Conservation (phyloP, 2,329 filamentous ascomycete species). For the Blastomyces gilchristii region DNA sequence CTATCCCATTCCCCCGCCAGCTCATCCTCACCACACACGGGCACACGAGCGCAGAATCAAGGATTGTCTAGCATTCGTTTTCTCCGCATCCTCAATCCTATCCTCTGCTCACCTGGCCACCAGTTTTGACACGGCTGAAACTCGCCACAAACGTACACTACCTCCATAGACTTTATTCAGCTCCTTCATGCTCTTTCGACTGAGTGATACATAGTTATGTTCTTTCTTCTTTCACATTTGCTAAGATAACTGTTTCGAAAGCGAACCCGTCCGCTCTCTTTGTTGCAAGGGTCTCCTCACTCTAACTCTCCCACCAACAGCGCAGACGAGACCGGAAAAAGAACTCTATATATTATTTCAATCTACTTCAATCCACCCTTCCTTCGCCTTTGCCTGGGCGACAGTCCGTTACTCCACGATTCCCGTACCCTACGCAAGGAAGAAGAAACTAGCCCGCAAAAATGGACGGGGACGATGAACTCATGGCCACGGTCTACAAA, state of each 20-base stretch:
- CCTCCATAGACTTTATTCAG: neutral
- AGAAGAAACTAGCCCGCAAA: conserved; percentile 12
- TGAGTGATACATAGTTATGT: neutral
- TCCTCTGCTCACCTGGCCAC: neutral
- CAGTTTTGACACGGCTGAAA: neutral
- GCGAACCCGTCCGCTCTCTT: neutral
- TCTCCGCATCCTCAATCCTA: neutral
- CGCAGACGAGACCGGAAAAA: neutral
- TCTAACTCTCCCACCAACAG: neutral
- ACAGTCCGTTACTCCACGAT: neutral
- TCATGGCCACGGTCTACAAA: conserved; percentile 71
- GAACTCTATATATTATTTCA: neutral
- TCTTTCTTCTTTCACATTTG: neutral
- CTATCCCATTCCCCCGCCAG: neutral
- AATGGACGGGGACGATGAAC: conserved; percentile 52
- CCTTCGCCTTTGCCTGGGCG: neutral
- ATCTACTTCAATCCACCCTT: neutral
- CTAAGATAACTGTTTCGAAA: neutral
- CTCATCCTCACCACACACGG: neutral
- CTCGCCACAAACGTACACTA: too few species aligned
- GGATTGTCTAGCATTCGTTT: neutral
- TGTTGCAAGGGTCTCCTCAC: neutral
- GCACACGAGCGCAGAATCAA: neutral
- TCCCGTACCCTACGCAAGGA: neutral
- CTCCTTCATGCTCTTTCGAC: neutral